These are phyloP conservation scores for Geotrichum klebahnii DNA, from an alignment of 1,139 yeast genomes.

Conservation along the genomic window DNA sequence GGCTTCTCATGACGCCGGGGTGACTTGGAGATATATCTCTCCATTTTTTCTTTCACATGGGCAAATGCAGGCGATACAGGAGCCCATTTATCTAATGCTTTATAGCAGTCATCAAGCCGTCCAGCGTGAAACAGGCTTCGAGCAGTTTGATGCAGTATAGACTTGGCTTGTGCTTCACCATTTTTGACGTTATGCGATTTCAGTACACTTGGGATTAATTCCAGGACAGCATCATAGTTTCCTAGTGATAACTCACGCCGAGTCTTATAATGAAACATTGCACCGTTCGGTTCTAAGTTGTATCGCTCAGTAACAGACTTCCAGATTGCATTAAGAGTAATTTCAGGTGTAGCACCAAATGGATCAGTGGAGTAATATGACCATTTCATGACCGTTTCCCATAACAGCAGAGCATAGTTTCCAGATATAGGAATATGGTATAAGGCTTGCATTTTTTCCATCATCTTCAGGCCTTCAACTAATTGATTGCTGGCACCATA, in stretches of 20 bases:
- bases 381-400: constrained; percentile 35
- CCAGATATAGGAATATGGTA: constrained; percentile 29
- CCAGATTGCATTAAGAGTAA: constrained; percentile 33
- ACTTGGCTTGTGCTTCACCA: not conserved
- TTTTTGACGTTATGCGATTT: constrained; percentile 12
- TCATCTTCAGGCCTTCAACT: constrained; percentile 31
- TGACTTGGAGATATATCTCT: constrained; percentile 20
- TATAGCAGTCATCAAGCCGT: not conserved
- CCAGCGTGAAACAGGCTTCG: not conserved
- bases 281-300: constrained; percentile 24
- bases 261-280: constrained; percentile 24
- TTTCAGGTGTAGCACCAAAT: constrained; percentile 26
- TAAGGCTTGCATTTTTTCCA: constrained; percentile 26
- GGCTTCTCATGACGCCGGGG: constrained; percentile 4
- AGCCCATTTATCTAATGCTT: constrained; percentile 22
- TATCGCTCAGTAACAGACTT: constrained; percentile 16
- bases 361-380: constrained; percentile 30
- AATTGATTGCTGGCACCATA: constrained; percentile 33
- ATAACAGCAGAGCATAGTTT: constrained; percentile 27
- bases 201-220: constrained; percentile 6
- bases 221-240: constrained; percentile 10
- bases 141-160: constrained; percentile 1
- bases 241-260: constrained; percentile 7
- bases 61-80: constrained; percentile 23
- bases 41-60: constrained; percentile 20